Conservation (phyloP, 1,139 yeast species). For the Debaryomycetaceae sp. region DNA sequence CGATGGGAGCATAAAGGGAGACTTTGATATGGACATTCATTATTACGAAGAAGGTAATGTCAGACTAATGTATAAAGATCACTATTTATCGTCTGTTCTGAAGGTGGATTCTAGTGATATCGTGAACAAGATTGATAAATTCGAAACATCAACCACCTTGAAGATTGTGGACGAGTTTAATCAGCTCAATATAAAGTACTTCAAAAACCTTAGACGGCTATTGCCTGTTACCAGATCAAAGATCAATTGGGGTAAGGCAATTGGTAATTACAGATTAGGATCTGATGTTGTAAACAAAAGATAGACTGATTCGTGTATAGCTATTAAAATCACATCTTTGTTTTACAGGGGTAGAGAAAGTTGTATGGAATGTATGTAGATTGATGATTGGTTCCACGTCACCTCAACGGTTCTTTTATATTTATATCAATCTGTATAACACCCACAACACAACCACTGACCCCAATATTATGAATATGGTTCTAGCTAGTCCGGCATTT, state of each 20-base stretch:
- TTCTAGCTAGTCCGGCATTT: slow-evolving; percentile 40
- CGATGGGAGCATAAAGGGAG: slow-evolving; percentile 45
- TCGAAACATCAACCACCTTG: slow-evolving; percentile 63
- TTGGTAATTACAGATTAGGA: slow-evolving; percentile 85
- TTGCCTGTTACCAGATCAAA: slow-evolving; percentile 89
- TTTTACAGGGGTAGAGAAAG: too few species aligned
- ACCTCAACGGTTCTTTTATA: not conserved
- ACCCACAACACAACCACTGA: slow-evolving; percentile 67
- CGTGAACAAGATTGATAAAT: slow-evolving; percentile 48
- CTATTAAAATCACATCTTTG: too few species aligned
- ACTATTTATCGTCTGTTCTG: slow-evolving; percentile 20
- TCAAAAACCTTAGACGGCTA: slow-evolving; percentile 84
- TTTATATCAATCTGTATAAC: slow-evolving; percentile 44
- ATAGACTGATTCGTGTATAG: not conserved
- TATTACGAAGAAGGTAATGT: slow-evolving; percentile 97
- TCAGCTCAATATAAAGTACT: slow-evolving; percentile 72
- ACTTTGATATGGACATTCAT: slow-evolving; percentile 70
- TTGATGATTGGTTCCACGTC: too few species aligned
- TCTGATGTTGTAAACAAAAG: slow-evolving; percentile 61
- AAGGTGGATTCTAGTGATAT: slow-evolving; percentile 27
- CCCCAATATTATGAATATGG: slow-evolving; percentile 48
- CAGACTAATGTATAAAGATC: slow-evolving; percentile 57
- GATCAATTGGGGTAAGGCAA: slow-evolving; percentile 93
- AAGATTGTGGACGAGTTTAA: slow-evolving; percentile 62
- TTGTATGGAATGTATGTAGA: too few species aligned